Evolutionary conservation across 2,329 filamentous ascomycete genomes (phyloP).

Genomic region (Ascochyta koolunga): DNA sequence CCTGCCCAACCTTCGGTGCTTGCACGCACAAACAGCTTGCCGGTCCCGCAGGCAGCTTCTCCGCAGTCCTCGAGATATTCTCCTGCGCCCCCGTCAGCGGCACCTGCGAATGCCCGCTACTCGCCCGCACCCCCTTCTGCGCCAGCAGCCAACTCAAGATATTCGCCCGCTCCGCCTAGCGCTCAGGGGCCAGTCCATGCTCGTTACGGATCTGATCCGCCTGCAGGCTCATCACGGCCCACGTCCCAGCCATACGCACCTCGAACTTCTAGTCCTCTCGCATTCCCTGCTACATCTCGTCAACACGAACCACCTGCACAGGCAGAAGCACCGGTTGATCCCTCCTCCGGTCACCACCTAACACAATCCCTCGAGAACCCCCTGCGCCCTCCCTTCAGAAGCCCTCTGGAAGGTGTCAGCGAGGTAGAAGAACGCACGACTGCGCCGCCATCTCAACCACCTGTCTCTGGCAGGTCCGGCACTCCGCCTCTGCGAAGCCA

Average conservation of each 20-base stretch:
- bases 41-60: constrained; percentile 37
- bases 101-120: constrained; percentile 49
- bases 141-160: constrained; percentile 43
- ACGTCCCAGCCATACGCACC: constrained; percentile 63
- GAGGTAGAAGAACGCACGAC: constrained; percentile 40
- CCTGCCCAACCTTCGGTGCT: constrained; percentile 41
- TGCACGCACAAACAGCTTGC: constrained; percentile 39
- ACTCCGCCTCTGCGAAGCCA: constrained; percentile 43
- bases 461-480: constrained; percentile 33
- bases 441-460: constrained; percentile 22
- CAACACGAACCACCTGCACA: constrained; percentile 26
- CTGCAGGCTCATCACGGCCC: constrained; percentile 40
- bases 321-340: constrained; percentile 1
- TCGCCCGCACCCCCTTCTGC: constrained; percentile 47
- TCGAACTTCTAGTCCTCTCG: constrained; percentile 69
- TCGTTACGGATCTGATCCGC: constrained; percentile 48
- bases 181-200: constrained; percentile 42
- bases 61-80: constrained; percentile 42
- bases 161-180: constrained; percentile 51
- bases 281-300: constrained; percentile 53
- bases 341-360: constrained; percentile 27
- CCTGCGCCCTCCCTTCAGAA: constrained; percentile 34
- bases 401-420: constrained; percentile 41
- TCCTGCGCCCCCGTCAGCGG: constrained; percentile 39
- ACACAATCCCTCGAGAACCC: constrained; percentile 37